These are phyloP conservation scores for Fraxinus anomala DNA, from an alignment of 257 asterid species.

Conservation along the genomic window DNA sequence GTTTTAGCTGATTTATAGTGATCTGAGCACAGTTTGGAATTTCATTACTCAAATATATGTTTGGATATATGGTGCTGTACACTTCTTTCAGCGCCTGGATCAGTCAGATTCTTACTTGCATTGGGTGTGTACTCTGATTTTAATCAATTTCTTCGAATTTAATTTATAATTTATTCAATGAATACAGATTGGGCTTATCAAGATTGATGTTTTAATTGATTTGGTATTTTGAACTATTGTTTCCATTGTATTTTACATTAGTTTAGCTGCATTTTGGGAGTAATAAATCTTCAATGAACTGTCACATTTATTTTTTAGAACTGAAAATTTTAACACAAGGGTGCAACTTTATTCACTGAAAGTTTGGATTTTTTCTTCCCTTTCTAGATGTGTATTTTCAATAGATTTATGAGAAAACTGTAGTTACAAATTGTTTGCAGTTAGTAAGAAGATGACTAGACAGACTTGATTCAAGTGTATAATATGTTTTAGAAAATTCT, in stretches of 20 bases:
- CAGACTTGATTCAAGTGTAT: neutral
- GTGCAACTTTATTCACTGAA: neutral
- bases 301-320: neutral
- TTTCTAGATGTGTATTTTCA: neutral
- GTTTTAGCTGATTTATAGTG: slow-evolving; percentile 7
- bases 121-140: slow-evolving; percentile 46
- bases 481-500: neutral
- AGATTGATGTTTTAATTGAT: neutral
- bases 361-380: neutral
- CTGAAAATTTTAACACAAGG: neutral
- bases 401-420: neutral
- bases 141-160: neutral
- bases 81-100: slow-evolving; percentile 45
- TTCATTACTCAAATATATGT: slow-evolving; percentile 24
- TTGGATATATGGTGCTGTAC: slow-evolving; percentile 38
- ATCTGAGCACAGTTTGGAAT: slow-evolving; percentile 28
- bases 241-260: neutral
- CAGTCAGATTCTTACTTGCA: slow-evolving; percentile 44
- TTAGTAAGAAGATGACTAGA: neutral
- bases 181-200: neutral
- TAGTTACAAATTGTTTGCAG: neutral
- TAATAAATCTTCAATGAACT: neutral
- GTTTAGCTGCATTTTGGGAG: neutral
- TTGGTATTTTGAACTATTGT: neutral
- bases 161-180: neutral